Evolutionary conservation across 805 yeast species (phyloP), one percentile per base, ranked within the genome.

Genomic region (Jamesozyma jinghongensis): DNA sequence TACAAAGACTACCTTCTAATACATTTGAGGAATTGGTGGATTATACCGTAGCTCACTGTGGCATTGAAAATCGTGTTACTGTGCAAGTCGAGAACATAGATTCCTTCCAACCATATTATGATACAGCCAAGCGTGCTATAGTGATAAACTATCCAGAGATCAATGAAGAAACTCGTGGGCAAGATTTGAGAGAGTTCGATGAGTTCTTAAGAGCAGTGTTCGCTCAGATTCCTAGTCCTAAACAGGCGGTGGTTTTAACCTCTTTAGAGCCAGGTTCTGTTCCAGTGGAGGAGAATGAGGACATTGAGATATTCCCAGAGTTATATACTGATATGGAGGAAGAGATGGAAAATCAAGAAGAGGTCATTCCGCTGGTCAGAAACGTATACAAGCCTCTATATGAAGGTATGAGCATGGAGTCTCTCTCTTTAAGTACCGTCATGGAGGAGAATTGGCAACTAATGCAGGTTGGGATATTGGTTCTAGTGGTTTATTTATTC

Each of bases 191-290:
- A 12, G 53, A 62, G 22, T 65, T 70, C 36, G 79, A 74, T 48
- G 71, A 68, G 35, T 61, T 66, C 35, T 50, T 85, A 10, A 66
- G 81, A 39, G 67, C 68, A 16, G 68, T 83, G 3, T 46, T 83
- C n/a, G 71, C 83, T 29, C 76, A 74, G 40, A 58, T 83, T 11
- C 95, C 96, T 1, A 70, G 88, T 0, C 95, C 95, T 0, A 73
- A 75, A 44, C 72, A 71, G 41, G 67, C 86, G 2, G 62, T 87
- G 2, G 57, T 85, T 2, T 66, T 77, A 43, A 75, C 87, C 0
- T 68, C 80, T 0, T 35, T 58, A 10, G 50, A 54, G 3, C 57
- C 65, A 3, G 30, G 25, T 19, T 19, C 6, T 3, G 37, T 32
- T 6, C 37, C 43, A 2, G 42, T 42, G 2, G 46, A 50, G 2